Evolutionary conservation across 140 eudicot species (phyloP).

Genomic region (Flaveria floridana): DNA sequence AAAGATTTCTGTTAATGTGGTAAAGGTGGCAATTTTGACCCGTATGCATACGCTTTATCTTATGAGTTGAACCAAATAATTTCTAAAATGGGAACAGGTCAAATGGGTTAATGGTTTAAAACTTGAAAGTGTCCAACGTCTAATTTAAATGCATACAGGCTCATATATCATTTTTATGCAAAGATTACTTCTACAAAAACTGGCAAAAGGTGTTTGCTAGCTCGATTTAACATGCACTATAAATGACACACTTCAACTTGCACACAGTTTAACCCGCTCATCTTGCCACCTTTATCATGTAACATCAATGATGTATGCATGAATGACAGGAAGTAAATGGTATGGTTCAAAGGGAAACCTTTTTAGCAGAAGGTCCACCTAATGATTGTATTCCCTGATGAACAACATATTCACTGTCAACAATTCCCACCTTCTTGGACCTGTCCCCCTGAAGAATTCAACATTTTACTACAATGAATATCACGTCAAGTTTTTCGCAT

Average conservation of each 20-base stretch:
- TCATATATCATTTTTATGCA: background rate
- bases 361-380: slow-evolving; percentile 72
- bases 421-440: slow-evolving; percentile 71
- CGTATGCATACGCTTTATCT: background rate
- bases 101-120: background rate
- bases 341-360: slow-evolving; percentile 45
- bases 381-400: slow-evolving; percentile 82
- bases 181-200: background rate
- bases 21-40: background rate
- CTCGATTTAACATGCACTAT: background rate
- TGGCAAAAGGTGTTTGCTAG: background rate
- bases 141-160: background rate
- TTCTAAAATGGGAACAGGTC: background rate
- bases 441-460: slow-evolving; percentile 63
- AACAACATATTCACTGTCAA: slow-evolving; percentile 75
- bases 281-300: background rate
- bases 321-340: slow-evolving; percentile 1
- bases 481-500: background rate
- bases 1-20: background rate
- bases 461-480: background rate
- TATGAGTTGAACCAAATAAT: background rate
- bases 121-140: background rate
- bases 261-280: background rate
- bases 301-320: background rate
- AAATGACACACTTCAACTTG: background rate